A percentile compares a stretch with the other conserved stretches of the same genome.
Evolutionary conservation across 129 eudicot species (phyloP).

Genomic region (Pulicaria dysenterica): DNA sequence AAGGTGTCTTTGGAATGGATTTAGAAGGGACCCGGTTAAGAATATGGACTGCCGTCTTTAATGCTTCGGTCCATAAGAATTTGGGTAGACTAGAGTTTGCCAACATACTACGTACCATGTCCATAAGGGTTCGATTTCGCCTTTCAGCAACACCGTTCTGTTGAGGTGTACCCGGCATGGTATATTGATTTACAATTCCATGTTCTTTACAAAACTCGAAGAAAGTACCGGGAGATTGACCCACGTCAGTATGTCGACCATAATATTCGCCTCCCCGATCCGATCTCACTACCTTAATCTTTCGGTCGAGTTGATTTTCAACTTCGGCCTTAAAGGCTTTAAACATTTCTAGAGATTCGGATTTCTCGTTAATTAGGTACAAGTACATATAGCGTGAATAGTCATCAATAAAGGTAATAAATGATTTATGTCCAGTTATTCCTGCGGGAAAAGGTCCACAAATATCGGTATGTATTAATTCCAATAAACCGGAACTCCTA

Average conservation of each 20-base stretch:
- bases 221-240: neutral
- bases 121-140: neutral
- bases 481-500: neutral
- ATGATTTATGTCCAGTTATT: neutral
- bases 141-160: neutral
- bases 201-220: neutral
- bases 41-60: neutral
- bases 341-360: neutral
- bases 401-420: neutral
- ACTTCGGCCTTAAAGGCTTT: neutral
- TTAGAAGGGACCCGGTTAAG: neutral
- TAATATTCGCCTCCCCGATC: neutral
- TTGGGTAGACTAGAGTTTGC: neutral
- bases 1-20: neutral
- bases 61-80: conserved; percentile 5
- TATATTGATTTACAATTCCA: neutral
- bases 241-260: neutral
- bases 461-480: neutral
- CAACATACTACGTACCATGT: neutral
- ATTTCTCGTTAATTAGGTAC: neutral
- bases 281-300: neutral
- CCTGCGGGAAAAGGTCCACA: neutral
- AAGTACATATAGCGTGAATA: neutral
- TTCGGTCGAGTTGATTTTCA: conserved; percentile 1
- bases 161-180: neutral